Evolutionary conservation across 192 early-diverging fungal species (phyloP), one percentile per base, ranked within the genome.

Genomic region (Globomyces pollinis-pini): DNA sequence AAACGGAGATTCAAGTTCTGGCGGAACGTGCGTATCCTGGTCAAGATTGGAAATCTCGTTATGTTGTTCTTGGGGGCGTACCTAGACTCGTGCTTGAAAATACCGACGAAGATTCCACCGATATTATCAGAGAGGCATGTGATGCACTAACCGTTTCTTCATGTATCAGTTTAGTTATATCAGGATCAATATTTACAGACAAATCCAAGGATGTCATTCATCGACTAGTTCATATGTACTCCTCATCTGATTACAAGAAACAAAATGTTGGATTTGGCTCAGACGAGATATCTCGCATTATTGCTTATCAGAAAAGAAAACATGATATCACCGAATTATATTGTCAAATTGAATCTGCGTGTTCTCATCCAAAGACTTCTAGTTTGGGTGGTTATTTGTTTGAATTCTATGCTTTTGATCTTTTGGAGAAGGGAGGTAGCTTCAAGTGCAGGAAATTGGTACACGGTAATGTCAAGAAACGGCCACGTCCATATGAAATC

Each of bases 191-290:
- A 21, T 54, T 54, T 18, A 59, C 49, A 2, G 30, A 59, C 20
- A 59, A 55, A 26, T 59, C 58, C 24, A 54, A 59, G 58, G n/a
- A n/a, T n/a, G 39, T 32, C 53, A 47, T 59, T 2, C 58, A 59
- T 59, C 32, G 0, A 11, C 42, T 59, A 13, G 58, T 59, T 42
- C 58, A 59, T 28, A 29, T 59, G 8, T 54, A 6, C 11, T 59
- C 58, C 13, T 54, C 58, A 32, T 13, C 47, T 18, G 50, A 47
- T 32, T 59, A 30, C 32, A 59, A 47, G 16, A 28, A 42, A 15
- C 53, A 47, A 20, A 54, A 47, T n/a, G 58, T 59, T 23, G 13
- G 24, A 16, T 59, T 54, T 47, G 58, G 50, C 50, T 59, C 58
- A 20, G 23, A 7, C 2, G 32, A 47, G 7, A 47, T 47, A 16